Conservation (phyloP, 2,329 filamentous ascomycete genomes). For the Xylariaceae sp. region DNA sequence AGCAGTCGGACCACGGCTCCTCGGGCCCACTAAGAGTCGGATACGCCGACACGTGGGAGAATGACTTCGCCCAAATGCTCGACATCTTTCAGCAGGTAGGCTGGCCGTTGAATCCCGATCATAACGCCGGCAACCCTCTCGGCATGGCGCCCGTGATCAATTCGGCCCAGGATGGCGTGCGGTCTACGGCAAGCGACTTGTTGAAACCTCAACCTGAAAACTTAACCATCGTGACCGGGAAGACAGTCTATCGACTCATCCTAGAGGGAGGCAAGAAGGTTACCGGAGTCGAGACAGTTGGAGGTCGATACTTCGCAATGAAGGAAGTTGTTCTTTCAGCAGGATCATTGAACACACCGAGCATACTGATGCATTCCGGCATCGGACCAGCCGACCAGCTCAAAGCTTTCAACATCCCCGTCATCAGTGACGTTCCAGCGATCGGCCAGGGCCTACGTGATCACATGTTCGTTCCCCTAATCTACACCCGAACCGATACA, state of each 20-base stretch:
- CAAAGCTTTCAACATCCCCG: conserved; percentile 31
- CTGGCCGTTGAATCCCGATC: conserved; percentile 47
- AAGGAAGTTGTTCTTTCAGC: conserved; percentile 43
- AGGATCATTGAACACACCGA: conserved; percentile 39
- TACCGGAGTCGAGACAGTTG: conserved; percentile 41
- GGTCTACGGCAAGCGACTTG: conserved; percentile 50
- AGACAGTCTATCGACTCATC: conserved; percentile 45
- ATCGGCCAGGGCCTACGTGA: conserved; percentile 41
- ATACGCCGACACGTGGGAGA: conserved; percentile 47
- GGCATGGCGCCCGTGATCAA: conserved; percentile 53
- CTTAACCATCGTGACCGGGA: conserved; percentile 47
- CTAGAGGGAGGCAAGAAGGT: conserved; percentile 43
- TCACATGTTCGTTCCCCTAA: conserved; percentile 37
- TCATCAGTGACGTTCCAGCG: conserved; percentile 32
- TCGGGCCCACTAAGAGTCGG: conserved; percentile 45
- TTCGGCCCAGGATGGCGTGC: conserved; percentile 44
- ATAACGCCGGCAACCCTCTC: conserved; percentile 56
- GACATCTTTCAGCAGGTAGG: conserved; percentile 48
- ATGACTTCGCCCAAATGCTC: conserved; percentile 41
- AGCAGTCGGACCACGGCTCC: conserved; percentile 44
- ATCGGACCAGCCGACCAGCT: conserved; percentile 38
- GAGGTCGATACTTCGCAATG: conserved; percentile 32
- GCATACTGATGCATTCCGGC: conserved; percentile 44
- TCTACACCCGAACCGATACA: conserved; percentile 37
- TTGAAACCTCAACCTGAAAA: conserved; percentile 44